Evolutionary conservation across 768 basidiomycete species (phyloP).

Genomic region (Leucocoprinus birnbaumii): DNA sequence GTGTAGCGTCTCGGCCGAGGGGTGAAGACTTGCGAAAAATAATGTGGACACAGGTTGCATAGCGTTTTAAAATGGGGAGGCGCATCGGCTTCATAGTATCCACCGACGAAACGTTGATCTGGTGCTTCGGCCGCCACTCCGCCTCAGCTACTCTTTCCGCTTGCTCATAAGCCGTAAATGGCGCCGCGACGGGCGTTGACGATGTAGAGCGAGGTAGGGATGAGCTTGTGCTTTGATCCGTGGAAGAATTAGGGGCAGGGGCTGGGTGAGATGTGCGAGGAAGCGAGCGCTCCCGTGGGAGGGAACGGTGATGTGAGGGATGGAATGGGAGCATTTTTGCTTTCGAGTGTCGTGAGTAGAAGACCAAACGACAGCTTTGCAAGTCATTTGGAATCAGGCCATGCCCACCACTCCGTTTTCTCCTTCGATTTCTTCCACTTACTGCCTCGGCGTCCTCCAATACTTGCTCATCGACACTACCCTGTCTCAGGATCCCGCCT

Average conservation of each 20-base stretch:
- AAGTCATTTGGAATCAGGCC: conserved; percentile 31
- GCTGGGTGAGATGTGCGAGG: not conserved
- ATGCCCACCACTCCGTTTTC: conserved; percentile 13
- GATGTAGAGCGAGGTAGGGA: not conserved
- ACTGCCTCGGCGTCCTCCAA: not conserved
- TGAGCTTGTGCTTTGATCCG: not conserved
- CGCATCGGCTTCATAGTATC: conserved; percentile 21
- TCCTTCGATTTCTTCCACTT: not conserved
- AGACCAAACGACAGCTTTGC: conserved; percentile 33
- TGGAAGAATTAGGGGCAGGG: not conserved
- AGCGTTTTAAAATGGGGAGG: conserved; percentile 38
- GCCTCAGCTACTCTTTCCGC: conserved; percentile 10
- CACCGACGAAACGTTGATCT: not conserved
- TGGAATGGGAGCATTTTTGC: conserved; percentile 30
- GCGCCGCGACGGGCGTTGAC: no score
- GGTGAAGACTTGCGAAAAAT: conserved; percentile 29
- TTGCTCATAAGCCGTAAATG: not conserved
- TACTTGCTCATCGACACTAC: not conserved
- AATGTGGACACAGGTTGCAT: conserved; percentile 35
- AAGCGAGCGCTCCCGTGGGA: not conserved
- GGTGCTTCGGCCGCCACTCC: conserved; percentile 31
- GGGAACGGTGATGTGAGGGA: conserved; percentile 12
- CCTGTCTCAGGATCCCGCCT: not conserved
- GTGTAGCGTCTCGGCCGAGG: conserved; percentile 30
- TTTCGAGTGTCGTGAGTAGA: conserved; percentile 35